Evolutionary conservation across 495 filamentous ascomycete genomes (phyloP), one percentile per base, ranked within the genome.

Genomic region (Clohesyomyces aquaticus): DNA sequence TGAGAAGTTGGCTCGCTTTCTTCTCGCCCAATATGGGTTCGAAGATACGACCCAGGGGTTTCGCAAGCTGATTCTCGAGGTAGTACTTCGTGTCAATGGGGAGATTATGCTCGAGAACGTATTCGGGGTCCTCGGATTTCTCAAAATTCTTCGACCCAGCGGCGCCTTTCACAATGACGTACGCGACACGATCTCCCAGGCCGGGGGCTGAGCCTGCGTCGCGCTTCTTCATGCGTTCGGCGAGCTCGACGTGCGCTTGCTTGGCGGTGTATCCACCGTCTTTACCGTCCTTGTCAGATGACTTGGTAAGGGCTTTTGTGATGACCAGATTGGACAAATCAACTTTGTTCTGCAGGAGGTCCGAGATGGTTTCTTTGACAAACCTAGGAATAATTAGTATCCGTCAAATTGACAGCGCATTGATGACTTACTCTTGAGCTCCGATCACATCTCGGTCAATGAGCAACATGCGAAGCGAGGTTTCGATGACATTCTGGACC

Each of bases 241-340:
- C 93, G 29, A 99, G 89, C 73, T 96, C 92, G 51, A 93, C 89
- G 75, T 99, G 94, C 0, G 94, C 94, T 77, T 98, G 94, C 75
- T 94, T 97, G 23, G 85, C 88, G 11, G 82, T 83, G 69, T 99
- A 99, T 61, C n/a, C n/a, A n/a, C 87, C 84, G 29, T 38, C 55
- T 55, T 62, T 55, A 10, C 52, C 65, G 4, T 67, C 32, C 11
- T 63, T 46, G 14, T 63, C 54, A 25, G 48, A 47, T 10, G 73
- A 72, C 74, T 98, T 97, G 1, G 94, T 84, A 14, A 98, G 81
- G 0, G 95, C 94, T 76, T 99, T 99, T 10, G 94, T 99, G 73
- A 99, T 99, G 73, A 99, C 94, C 4, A 99, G 85, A 74, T 97
- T 96, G 16, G 93, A 96, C 92, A 99, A 96, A 79, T 99, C 94